Percentiles rank a stretch among this genome's conserved stretches.
Conservation (phyloP, 768 basidiomycete species). For the Suillus paluster region DNA sequence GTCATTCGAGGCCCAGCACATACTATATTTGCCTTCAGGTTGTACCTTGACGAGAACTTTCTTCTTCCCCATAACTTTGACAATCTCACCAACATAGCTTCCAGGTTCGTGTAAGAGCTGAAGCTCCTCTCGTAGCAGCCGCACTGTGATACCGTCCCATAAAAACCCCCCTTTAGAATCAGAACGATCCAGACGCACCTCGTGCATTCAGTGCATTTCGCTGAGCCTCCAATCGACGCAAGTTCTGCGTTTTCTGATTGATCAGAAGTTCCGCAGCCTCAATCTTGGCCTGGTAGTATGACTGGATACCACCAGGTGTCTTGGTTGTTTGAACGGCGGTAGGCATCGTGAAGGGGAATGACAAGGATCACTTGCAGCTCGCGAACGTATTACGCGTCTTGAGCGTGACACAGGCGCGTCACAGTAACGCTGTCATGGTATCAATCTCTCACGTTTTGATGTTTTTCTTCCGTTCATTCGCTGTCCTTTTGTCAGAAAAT, state of each 20-base stretch:
- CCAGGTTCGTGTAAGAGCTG: conserved; percentile 94
- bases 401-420: neutral
- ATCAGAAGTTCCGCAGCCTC: conserved; percentile 91
- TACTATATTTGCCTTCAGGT: conserved; percentile 99
- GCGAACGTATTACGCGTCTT: conserved; percentile 9
- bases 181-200: conserved; percentile 52
- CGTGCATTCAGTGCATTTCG: conserved; percentile 95
- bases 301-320: conserved; percentile 73
- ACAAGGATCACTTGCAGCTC: neutral
- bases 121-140: conserved; percentile 88
- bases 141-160: conserved; percentile 52
- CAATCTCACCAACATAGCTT: conserved; percentile 96
- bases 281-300: conserved; percentile 96
- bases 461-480: neutral
- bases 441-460: neutral
- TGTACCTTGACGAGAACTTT: conserved; percentile 98
- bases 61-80: conserved; percentile 99
- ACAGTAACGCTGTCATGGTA: neutral
- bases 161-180: conserved; percentile 6
- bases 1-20: conserved; percentile 34
- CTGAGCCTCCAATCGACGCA: conserved; percentile 94
- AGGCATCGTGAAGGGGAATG: conserved; percentile 38
- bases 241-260: conserved; percentile 95
- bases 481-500: neutral
- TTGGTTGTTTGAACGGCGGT: conserved; percentile 36